A percentile compares a stretch with the other conserved stretches of the same genome.
phyloP scores from a whole-genome alignment of 108 stramenopile species.

The Pseudonitzschia delicatissima region DNA sequence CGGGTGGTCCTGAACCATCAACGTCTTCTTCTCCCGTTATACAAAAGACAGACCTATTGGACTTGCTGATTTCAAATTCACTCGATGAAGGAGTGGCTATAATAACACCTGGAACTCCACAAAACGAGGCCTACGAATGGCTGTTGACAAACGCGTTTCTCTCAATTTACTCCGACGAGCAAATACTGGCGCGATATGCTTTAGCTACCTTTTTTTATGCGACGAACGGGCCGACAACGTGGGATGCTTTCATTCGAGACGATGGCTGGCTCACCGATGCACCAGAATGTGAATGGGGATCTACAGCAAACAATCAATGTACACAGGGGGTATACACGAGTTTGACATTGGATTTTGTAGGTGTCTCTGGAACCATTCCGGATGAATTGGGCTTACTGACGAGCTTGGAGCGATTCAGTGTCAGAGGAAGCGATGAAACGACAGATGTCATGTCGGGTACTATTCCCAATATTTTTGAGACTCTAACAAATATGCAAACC shows the following conservation, averaged over 20 bases:
- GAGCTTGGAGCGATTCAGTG: conserved; percentile 23
- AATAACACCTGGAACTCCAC: too few species aligned
- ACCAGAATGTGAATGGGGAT: conserved; percentile 37
- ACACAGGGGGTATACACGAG: conserved; percentile 26
- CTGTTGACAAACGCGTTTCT: conserved; percentile 20
- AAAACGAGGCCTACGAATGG: conserved; percentile 24
- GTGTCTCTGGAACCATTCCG: conserved; percentile 36
- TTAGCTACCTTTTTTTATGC: conserved; percentile 39
- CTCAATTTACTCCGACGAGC: conserved; percentile 25
- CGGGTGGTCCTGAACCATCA: too few species aligned
- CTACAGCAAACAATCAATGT: too few species aligned
- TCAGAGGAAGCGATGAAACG: too few species aligned
- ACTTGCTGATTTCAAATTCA: too few species aligned
- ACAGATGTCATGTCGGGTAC: too few species aligned
- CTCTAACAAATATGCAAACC: too few species aligned
- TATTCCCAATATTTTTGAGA: too few species aligned
- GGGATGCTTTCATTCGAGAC: conserved; percentile 29
- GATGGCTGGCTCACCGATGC: conserved; percentile 35
- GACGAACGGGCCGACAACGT: conserved; percentile 38
- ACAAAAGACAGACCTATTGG: too few species aligned
- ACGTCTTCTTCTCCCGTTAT: too few species aligned
- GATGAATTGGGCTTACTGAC: conserved; percentile 36
- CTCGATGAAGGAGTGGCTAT: too few species aligned
- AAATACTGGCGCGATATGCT: conserved; percentile 27
- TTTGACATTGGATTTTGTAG: conserved; percentile 29